Conservation (phyloP, 441 rosid genomes). For the Pelargonium australe region DNA sequence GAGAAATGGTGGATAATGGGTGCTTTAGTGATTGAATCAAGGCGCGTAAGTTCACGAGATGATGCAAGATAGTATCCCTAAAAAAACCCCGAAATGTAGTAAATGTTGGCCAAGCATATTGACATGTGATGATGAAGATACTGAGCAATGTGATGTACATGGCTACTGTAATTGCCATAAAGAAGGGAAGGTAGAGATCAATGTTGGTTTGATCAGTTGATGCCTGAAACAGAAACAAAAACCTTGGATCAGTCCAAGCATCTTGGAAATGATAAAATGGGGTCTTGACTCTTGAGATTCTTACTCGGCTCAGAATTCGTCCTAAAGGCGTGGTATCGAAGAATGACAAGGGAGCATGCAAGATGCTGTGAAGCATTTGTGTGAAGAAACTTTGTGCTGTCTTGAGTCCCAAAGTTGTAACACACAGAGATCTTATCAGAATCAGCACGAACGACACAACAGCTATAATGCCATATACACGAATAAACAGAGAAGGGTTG, state of each 20-base stretch:
- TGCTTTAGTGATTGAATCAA: slow-evolving; percentile 82
- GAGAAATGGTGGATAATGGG: slow-evolving; percentile 80
- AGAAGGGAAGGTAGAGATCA: slow-evolving; percentile 72
- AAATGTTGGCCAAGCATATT: slow-evolving; percentile 73
- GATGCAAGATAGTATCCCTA: slow-evolving; percentile 71
- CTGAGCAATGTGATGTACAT: slow-evolving; percentile 73
- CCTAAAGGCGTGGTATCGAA: slow-evolving; percentile 91
- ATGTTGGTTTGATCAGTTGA: slow-evolving; percentile 83
- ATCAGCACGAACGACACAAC: slow-evolving; percentile 58
- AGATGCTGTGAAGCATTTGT: slow-evolving; percentile 55
- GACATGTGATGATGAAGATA: slow-evolving; percentile 82
- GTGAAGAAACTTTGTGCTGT: slow-evolving; percentile 74
- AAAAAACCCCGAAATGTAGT: slow-evolving; percentile 7
- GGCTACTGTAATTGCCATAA: slow-evolving; percentile 46
- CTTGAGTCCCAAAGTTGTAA: slow-evolving; percentile 59
- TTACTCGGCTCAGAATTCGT: slow-evolving; percentile 74
- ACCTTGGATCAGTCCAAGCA: slow-evolving; percentile 37
- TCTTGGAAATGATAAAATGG: too few species aligned
- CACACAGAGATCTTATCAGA: slow-evolving; percentile 40
- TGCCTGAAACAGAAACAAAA: slow-evolving; percentile 55
- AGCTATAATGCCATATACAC: slow-evolving; percentile 41
- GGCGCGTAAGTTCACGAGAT: slow-evolving; percentile 81
- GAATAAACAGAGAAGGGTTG: slow-evolving; percentile 51
- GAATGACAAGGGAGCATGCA: slow-evolving; percentile 82
- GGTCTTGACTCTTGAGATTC: slow-evolving; percentile 8